Evolutionary conservation across 306 rosid species (phyloP), one percentile per base, ranked within the genome.

Genomic region (Trichosanthes cucumerina): DNA sequence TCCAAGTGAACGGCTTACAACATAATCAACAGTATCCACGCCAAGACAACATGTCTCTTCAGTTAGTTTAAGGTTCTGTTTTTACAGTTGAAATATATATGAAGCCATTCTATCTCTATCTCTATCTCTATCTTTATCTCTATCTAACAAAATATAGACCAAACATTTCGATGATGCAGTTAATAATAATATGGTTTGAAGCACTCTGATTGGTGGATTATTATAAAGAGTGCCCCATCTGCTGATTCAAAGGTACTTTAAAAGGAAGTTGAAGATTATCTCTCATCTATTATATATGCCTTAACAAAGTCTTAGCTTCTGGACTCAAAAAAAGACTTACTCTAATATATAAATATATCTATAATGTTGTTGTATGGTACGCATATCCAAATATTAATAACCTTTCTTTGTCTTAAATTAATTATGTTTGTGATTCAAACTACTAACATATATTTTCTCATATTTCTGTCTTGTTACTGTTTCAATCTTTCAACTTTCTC

Each of bases 41-140:
- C 44, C 96, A 90, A 79, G 98, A 93, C 76, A 93, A 87, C 81
- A 87, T 88, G 87, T 78, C 97, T 79, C 96, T 93, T 83, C 98
- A 91, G 80, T 89, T 93, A 86, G 96, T 87, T 85, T 92, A 89
- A 86, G 28, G 56, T 43, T 72, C 7, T 43, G 18, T 8, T 26
- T 26, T 59, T 69, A 69, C 54, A 5, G 71, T 64, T 7, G 18
- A 12, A 28, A n/a, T n/a, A n/a, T n/a, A n/a, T 52, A 6, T 3
- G 3, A 21, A 68, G 31, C 31, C 74, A 41, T 14, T 23, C 34
- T 21, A n/a, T 21, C 31, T 9, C 15, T 58, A 1, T 58, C 0
- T 58, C 65, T 58, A n/a, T n/a, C n/a, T n/a, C n/a, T n/a, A n/a
- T n/a, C n/a, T n/a, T n/a, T n/a, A n/a, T n/a, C 15, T 64, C 10